Conservation (phyloP, 75 land plant species). For the Sequoiadendron giganteum region DNA sequence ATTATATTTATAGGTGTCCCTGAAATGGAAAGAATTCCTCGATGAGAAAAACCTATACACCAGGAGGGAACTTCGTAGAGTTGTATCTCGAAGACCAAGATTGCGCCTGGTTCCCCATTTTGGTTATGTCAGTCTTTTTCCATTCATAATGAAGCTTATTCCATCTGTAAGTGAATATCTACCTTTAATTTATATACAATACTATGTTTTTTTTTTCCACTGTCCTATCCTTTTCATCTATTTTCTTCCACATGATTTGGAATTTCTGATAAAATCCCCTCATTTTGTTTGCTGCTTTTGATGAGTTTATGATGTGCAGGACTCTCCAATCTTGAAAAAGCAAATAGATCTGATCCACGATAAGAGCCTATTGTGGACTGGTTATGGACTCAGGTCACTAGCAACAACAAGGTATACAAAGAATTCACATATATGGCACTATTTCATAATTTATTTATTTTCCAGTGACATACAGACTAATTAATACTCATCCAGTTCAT, state of each 20-base stretch:
- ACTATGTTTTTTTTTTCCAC: neutral
- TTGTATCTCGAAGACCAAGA: constrained; percentile 53
- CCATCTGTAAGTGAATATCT: constrained; percentile 67
- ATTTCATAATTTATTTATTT: neutral
- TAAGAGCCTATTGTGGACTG: constrained; percentile 74
- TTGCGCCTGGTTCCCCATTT: constrained; percentile 81
- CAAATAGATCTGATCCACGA: constrained; percentile 77
- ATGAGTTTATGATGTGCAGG: constrained; percentile 36
- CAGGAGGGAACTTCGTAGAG: constrained; percentile 55
- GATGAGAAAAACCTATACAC: constrained; percentile 32
- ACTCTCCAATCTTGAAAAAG: constrained; percentile 66
- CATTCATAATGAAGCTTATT: constrained; percentile 75
- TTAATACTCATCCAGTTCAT: neutral
- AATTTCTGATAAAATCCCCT: neutral
- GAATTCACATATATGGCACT: neutral
- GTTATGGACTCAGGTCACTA: constrained; percentile 89
- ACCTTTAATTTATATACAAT: neutral
- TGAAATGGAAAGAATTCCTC: constrained; percentile 53
- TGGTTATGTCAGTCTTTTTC: constrained; percentile 97
- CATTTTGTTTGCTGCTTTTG: neutral
- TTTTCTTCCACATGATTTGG: constrained; percentile 1
- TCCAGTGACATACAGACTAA: neutral
- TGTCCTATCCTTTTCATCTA: neutral
- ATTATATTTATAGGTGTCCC: constrained; percentile 55
- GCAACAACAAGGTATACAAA: constrained; percentile 77